A percentile compares a stretch with the other conserved stretches of the same genome.
Evolutionary conservation across 208 protist genomes (phyloP).

Genomic region (Polymyxa betae): DNA sequence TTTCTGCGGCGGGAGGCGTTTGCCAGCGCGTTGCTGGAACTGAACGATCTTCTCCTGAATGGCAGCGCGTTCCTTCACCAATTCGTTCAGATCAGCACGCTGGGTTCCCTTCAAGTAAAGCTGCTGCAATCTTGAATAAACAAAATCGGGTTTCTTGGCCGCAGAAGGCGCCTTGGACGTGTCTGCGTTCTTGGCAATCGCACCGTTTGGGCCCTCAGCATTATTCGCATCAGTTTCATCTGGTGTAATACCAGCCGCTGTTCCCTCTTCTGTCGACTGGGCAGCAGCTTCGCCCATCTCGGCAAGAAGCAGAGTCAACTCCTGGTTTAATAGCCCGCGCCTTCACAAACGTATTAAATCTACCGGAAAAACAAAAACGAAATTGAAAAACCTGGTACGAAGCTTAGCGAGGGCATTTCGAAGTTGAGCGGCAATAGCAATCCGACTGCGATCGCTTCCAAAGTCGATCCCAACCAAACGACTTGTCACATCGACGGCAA

Average conservation of each 20-base stretch:
- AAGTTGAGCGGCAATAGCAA: slow-evolving; percentile 34
- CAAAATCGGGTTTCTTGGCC: neutral
- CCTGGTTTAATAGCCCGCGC: neutral
- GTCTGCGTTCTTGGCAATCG: neutral
- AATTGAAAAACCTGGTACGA: slow-evolving; percentile 1
- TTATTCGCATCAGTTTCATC: no score
- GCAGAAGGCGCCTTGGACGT: neutral
- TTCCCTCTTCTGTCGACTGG: no score
- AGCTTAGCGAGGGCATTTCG: slow-evolving; percentile 34
- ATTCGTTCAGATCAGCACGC: neutral
- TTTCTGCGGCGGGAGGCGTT: neutral
- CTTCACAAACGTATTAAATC: neutral
- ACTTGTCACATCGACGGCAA: neutral
- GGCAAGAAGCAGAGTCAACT: neutral
- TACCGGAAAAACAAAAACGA: neutral
- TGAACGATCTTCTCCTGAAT: neutral
- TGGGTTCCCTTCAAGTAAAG: neutral
- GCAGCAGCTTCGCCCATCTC: neutral
- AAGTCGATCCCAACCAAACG: neutral
- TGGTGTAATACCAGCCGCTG: no score
- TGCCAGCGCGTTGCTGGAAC: neutral
- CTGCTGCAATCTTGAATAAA: slow-evolving; percentile 24
- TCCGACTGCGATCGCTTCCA: neutral
- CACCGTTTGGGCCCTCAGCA: no score
- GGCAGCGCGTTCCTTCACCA: slow-evolving; percentile 23